Evolutionary conservation across 495 filamentous ascomycete species (phyloP), one percentile per base, ranked within the genome.

Genomic region (Neurospora sp.): DNA sequence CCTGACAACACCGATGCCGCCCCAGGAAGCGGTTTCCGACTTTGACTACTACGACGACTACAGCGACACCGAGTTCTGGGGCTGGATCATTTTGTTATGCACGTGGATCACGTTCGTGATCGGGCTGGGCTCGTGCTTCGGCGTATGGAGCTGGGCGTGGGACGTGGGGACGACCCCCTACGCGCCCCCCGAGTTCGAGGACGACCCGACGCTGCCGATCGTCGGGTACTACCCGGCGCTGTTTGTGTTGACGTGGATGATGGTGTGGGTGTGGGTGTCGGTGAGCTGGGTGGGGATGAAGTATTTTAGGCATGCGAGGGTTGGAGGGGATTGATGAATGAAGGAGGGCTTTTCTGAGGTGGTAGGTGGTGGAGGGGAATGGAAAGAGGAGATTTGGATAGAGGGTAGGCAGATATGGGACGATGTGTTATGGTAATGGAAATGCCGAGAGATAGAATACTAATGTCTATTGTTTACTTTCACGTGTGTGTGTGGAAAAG

Each of bases 61-160:
- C 78, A 89, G 89, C 68, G 94, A 97, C 82, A 99, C 96, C 18
- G 93, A 92, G 77, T 96, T 91, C 89, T 99, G 94, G 94, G 96
- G 96, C 3, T 98, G 94, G 92, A 90, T 97, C 2, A 90, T 99
- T 4, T 84, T 98, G 37, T 81, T 91, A 41, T 89, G 91, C 70
- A 99, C 96, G 1, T 99, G 96, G 96, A 80, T 94, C 37, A 93
- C 97, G 37, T 97, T 98, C 78, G 93, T 98, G 39, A 89, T 94
- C 1, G 96, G 96, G 37, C 98, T 98, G 90, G 96, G 96, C 39
- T 94, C 91, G 45, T 97, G 94, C 78, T 87, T 97, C 18, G 96
- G 90, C n/a, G 90, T 98, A n/a, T 99, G 96, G 96, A 96, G 90
- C 80, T 99, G 96, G 96, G 95, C 96, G 0, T 98, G 96, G 96